Conservation (phyloP, 2,329 filamentous ascomycete genomes). For the Sclerotinia minor region DNA sequence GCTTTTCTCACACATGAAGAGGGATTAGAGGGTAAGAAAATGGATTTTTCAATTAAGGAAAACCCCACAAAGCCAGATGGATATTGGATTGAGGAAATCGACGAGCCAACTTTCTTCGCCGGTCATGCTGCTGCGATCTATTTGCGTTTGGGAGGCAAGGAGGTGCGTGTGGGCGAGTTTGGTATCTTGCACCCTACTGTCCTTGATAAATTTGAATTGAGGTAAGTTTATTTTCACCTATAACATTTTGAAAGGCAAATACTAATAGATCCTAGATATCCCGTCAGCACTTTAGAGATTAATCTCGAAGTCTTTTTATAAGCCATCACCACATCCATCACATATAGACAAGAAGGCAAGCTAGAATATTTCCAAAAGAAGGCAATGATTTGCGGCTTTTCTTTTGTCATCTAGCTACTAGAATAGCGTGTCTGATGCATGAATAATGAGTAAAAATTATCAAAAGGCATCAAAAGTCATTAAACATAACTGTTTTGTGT, state of each 20-base stretch:
- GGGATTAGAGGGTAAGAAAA: slow-evolving; percentile 53
- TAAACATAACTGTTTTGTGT: neutral
- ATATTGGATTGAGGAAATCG: slow-evolving; percentile 93
- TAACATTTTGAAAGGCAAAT: neutral
- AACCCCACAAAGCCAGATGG: slow-evolving; percentile 62
- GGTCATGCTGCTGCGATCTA: slow-evolving; percentile 87
- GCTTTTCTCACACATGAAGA: slow-evolving; percentile 78
- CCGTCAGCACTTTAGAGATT: slow-evolving; percentile 90
- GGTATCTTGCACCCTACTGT: slow-evolving; percentile 93
- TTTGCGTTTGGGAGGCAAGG: slow-evolving; percentile 71
- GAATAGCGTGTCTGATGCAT: slow-evolving; percentile 34
- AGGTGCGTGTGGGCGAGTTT: slow-evolving; percentile 79
- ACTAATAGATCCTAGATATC: slow-evolving; percentile 59
- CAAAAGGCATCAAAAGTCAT: slow-evolving; percentile 7
- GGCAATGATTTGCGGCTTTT: slow-evolving; percentile 7
- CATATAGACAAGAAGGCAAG: slow-evolving; percentile 2
- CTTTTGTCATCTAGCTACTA: slow-evolving; percentile 8
- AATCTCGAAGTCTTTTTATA: slow-evolving; percentile 93
- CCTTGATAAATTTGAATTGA: slow-evolving; percentile 89
- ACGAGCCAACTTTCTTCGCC: slow-evolving; percentile 87
- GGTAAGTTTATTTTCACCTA: slow-evolving; percentile 49
- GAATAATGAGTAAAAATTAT: slow-evolving; percentile 26
- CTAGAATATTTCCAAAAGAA: neutral
- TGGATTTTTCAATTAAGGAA: slow-evolving; percentile 55
- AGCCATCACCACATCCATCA: slow-evolving; percentile 25